Evolutionary conservation across 108 stramenopile genomes (phyloP), one percentile per base, ranked within the genome.

Genomic region (Nitzschia inconspicua): DNA sequence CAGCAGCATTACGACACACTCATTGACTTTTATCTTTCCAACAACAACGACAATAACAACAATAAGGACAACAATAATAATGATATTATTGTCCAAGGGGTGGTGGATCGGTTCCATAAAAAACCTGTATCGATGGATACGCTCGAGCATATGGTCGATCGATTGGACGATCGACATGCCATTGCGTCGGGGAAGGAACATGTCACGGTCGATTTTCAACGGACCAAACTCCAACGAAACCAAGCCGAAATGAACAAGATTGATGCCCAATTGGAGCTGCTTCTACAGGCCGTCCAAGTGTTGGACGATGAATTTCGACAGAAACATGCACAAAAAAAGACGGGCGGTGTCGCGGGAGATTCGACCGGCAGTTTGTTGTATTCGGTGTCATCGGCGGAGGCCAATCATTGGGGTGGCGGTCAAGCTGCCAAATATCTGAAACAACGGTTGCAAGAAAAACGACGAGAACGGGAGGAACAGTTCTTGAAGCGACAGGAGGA

Each of bases 401-500:
- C 23, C 25, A 27, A 39, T 8, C 61, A 63, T 36, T 48, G 47
- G 47, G 61, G 61, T 10, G 23, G 61, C 14, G 61, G 18, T 4
- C 27, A 50, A 32, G 20, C 13, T 8, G 51, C 63, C 1, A 32
- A 43, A 19, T 13, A 51, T n/a, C 29, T 65, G 22, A 41, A 19
- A 11, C 3, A 28, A 14, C 51, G 52, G 24, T 35, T 34, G 8
- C 23, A 51, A 24, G 63, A 54, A 20, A 49, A 51, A 2, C 51
- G 49, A 4, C 47, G 63, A 18, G 52, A 65, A 40, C 51, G 40
- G n/a, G 52, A 54, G 29, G 63, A 65, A 27, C 51, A 65, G 37
- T 65, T 65, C 23, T 29, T 40, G 40, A 51, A 53, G 19, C 51
- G 63, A 35, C 48, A 53, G 37, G 41, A 25, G 23, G 30, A 30